phyloP scores from a whole-genome alignment of 2,329 filamentous ascomycete genomes.

The Fusarium pseudonygamai region DNA sequence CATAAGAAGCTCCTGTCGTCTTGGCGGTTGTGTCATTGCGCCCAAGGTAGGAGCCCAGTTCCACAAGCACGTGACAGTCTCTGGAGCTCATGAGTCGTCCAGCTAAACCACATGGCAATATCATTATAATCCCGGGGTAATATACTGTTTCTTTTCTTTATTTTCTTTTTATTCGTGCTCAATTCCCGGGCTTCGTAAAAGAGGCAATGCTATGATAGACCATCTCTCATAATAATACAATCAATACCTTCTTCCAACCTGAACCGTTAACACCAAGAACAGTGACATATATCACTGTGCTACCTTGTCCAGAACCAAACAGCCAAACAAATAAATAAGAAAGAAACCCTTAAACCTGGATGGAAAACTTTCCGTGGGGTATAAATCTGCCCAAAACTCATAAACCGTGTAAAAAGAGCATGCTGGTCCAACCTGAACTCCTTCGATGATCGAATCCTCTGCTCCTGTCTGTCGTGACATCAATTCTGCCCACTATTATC shows the following conservation, averaged over 20 bases:
- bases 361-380: conserved; percentile 45
- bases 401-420: conserved; percentile 23
- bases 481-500: conserved; percentile 6
- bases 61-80: conserved; percentile 45
- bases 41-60: conserved; percentile 17
- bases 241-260: conserved; percentile 6
- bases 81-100: neutral
- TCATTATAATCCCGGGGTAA: neutral
- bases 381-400: conserved; percentile 44
- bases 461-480: conserved; percentile 17
- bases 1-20: conserved; percentile 39
- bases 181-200: neutral
- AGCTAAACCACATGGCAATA: neutral
- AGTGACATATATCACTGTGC: conserved; percentile 4
- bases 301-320: conserved; percentile 25
- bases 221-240: conserved; percentile 11
- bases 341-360: conserved; percentile 32
- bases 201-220: neutral
- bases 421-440: conserved; percentile 33
- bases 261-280: conserved; percentile 33
- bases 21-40: conserved; percentile 47
- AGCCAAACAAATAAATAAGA: neutral
- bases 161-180: neutral
- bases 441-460: conserved; percentile 5
- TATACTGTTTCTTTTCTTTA: neutral